Evolutionary conservation across 192 early-diverging fungal genomes (phyloP).

Genomic region (Umbelopsis isabellina): DNA sequence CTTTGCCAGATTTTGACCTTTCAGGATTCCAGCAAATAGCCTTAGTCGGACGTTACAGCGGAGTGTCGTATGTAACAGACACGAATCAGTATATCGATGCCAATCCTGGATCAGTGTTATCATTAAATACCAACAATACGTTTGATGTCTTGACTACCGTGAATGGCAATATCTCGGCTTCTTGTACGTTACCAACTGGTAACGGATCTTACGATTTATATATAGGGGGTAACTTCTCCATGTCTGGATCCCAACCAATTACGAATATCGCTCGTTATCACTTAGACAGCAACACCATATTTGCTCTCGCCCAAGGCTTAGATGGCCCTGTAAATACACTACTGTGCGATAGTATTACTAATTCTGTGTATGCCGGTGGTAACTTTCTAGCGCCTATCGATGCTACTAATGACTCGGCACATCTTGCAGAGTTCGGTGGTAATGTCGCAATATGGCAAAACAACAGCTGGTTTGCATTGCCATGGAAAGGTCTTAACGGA

Average conservation of each 20-base stretch:
- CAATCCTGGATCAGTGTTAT: constrained; percentile 27
- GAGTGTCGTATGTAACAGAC: constrained; percentile 34
- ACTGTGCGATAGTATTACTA: constrained; percentile 30
- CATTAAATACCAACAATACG: constrained; percentile 26
- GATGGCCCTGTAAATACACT: constrained; percentile 37
- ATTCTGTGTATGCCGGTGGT: constrained; percentile 37
- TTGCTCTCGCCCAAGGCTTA: constrained; percentile 27
- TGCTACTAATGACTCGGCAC: constrained; percentile 1
- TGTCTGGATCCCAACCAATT: background rate
- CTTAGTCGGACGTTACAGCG: constrained; percentile 30
- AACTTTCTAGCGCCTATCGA: constrained; percentile 31
- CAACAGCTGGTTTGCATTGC: constrained; percentile 53
- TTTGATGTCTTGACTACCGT: constrained; percentile 26
- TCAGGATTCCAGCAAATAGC: constrained; percentile 24
- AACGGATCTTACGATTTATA: constrained; percentile 25
- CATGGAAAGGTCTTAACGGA: constrained; percentile 73
- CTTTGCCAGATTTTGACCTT: constrained; percentile 15
- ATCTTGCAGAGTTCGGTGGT: constrained; percentile 25
- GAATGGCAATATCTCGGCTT: constrained; percentile 29
- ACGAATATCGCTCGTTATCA: constrained; percentile 32
- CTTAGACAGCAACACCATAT: constrained; percentile 5
- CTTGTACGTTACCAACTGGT: constrained; percentile 15
- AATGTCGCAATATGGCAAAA: constrained; percentile 30
- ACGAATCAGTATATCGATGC: constrained; percentile 27
- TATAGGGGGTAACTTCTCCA: constrained; percentile 35